phyloP scores from a whole-genome alignment of 257 asterid genomes.

The Rehmannia glutinosa region DNA sequence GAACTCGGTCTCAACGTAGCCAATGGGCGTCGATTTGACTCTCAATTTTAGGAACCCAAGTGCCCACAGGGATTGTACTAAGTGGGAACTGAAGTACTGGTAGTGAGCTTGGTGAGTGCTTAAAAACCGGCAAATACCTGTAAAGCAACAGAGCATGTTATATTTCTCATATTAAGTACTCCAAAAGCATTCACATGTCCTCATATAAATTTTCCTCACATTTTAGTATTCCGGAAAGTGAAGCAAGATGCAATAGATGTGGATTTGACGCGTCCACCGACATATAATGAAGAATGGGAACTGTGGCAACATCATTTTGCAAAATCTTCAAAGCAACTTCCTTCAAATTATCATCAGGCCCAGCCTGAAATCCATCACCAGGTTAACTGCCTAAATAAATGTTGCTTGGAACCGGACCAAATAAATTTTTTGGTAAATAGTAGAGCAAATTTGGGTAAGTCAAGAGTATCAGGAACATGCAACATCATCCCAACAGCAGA shows the following conservation, averaged over 20 bases:
- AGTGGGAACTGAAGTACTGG: slow-evolving; percentile 76
- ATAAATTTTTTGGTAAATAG: not conserved
- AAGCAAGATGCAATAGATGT: slow-evolving; percentile 79
- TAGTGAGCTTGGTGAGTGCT: slow-evolving; percentile 68
- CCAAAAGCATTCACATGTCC: too few species aligned
- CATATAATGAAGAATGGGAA: slow-evolving; percentile 75
- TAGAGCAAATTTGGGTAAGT: not conserved
- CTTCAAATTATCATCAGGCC: slow-evolving; percentile 83
- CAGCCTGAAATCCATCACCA: slow-evolving; percentile 58
- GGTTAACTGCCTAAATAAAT: slow-evolving; percentile 12
- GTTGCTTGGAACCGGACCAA: not conserved
- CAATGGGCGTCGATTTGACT: slow-evolving; percentile 64
- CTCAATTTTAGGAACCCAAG: slow-evolving; percentile 91
- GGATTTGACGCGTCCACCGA: slow-evolving; percentile 66
- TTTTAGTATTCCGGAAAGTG: slow-evolving; percentile 79
- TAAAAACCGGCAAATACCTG: slow-evolving; percentile 87
- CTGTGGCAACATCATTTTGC: slow-evolving; percentile 65
- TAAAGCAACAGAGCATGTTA: slow-evolving; percentile 17
- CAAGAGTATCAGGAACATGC: not conserved
- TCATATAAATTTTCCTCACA: slow-evolving; percentile 57
- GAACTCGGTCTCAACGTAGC: slow-evolving; percentile 82
- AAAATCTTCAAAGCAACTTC: slow-evolving; percentile 75
- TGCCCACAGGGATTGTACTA: slow-evolving; percentile 64
- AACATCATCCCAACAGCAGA: too few species aligned
- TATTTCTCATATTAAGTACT: not conserved